Base-by-base conservation (phyloP, 495 filamentous ascomycete species). In the Ramalina intermedia region DNA sequence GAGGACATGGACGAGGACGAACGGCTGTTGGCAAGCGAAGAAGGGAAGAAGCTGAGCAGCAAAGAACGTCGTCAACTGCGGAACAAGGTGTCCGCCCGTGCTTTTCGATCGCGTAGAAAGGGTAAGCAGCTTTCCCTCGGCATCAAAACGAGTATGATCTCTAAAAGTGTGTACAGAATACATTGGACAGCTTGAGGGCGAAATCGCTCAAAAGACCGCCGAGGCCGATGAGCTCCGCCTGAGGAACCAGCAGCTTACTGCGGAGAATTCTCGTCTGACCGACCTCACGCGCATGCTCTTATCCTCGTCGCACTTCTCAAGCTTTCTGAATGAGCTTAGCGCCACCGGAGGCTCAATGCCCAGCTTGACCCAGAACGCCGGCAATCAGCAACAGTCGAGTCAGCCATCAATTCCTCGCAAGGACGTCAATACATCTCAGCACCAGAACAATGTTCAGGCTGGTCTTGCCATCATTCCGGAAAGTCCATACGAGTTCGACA, bases 1-100 rank as follows among this genome's bases (percentile, higher is more conserved):
- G 87, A 91, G 47, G 90, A 96, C 26, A 96, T 98, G 90, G 91
- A 99, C 64, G 88, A 94, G 62, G 91, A 99, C 57, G 91, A 96
- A 72, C 71, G 85, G 51, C 70, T 96, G 3, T 74, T 99, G 14
- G 86, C 85, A 5, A 94, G 88, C 54, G 91, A 96, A 57, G 90
- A 94, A 65, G 91, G 90, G 40, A 99, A 99, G 78, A 94, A 94
- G 66, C 73, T 99, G 37, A 87, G 76, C 64, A 88, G 84, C 71
- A 94, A 95, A 64, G 87, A 96, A 67, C 79, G 91, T 37, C 79
- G 91, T 36, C 91, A 96, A 64, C 67, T 99, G 5, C 78, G 91
- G 39, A 99, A 99, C 73, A 99, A 99, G 66, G 91, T 99, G 9
- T 99, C 91, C 36, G 91, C 91, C 51, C 80, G 91, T 48, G 89